phyloP scores from a whole-genome alignment of 2,329 filamentous ascomycete species.

The Ophiostoma tasmaniense region DNA sequence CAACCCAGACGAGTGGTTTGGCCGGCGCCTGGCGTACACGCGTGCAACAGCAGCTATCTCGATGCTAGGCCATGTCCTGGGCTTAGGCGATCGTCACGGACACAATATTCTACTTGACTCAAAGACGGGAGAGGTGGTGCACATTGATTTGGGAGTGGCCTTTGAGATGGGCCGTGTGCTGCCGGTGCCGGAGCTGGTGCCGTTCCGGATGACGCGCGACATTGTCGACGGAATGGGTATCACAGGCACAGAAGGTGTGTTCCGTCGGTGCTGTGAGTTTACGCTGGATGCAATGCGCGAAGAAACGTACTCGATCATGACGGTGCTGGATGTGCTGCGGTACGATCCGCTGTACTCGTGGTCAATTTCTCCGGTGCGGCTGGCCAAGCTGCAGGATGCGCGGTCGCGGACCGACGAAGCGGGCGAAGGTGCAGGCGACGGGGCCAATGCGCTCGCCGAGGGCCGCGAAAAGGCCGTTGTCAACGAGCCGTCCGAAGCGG shows the following conservation, averaged over 20 bases:
- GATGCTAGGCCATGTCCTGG: conserved; percentile 86
- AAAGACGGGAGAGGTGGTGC: conserved; percentile 84
- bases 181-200: conserved; percentile 89
- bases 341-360: conserved; percentile 96
- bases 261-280: conserved; percentile 96
- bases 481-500: conserved; percentile 66
- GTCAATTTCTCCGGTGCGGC: conserved; percentile 68
- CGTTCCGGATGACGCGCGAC: conserved; percentile 88
- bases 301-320: conserved; percentile 96
- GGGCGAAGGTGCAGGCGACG: conserved; percentile 30
- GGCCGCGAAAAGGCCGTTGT: conserved; percentile 32
- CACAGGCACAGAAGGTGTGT: conserved; percentile 89
- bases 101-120: conserved; percentile 94
- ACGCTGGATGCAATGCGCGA: conserved; percentile 90
- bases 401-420: conserved; percentile 37
- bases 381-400: conserved; percentile 57
- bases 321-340: conserved; percentile 91
- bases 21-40: conserved; percentile 79
- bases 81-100: conserved; percentile 86
- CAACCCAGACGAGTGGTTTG: conserved; percentile 95
- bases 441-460: conserved; percentile 24
- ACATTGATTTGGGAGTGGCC: conserved; percentile 93
- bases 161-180: conserved; percentile 96
- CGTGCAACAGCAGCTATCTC: conserved; percentile 90
- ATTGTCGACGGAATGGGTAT: conserved; percentile 96